Base-by-base conservation (phyloP, 106 monocot species). In the Triglochin maritima region DNA sequence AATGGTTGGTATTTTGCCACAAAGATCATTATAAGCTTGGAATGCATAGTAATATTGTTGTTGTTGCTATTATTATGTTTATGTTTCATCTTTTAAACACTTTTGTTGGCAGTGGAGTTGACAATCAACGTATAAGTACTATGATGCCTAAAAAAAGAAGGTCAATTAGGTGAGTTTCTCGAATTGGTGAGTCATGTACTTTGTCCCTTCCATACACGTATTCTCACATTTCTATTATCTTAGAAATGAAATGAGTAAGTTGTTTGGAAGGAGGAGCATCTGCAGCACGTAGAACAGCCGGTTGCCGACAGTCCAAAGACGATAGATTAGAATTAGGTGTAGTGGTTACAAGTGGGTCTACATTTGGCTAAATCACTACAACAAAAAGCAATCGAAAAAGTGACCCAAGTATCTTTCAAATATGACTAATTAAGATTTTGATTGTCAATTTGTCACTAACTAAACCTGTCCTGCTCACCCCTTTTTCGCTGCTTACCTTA, bases 281-380 rank as follows among this genome's bases (percentile, higher is more conserved):
- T 11, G 7, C 52, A 52, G 11, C 11, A 0, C 52, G 52, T 52
- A 52, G 52, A 6, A 8, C 11, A 52, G 52, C 52, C 7, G 7
- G 52, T 29, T 54, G 64, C 64, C 66, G 66, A 66, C 66, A 66
- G 43, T 41, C 51, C 16, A 63, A 46, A 46, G 10, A 63, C 44
- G 46, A 46, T 7, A 62, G 66, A 42, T 66, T 66, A 66, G 41
- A 5, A 43, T 53, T 66, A 41, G 50, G 52, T 51, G 10, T 44
- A 66, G 52, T 66, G 66, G 66, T 66, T 41, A 50, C 64, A 64
- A 53, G 66, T 66, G 52, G 66, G 66, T 44, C 53, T 52, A 29
- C 47, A 11, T 13, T 12, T 53, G 51, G 17, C 11, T 42, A 52
- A 66, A 51, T 11, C 51, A 66, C 52, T 53, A 8, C 29, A 29